Conservation (phyloP, 179 eudicot genomes). For the Monotropa hypopitys region DNA sequence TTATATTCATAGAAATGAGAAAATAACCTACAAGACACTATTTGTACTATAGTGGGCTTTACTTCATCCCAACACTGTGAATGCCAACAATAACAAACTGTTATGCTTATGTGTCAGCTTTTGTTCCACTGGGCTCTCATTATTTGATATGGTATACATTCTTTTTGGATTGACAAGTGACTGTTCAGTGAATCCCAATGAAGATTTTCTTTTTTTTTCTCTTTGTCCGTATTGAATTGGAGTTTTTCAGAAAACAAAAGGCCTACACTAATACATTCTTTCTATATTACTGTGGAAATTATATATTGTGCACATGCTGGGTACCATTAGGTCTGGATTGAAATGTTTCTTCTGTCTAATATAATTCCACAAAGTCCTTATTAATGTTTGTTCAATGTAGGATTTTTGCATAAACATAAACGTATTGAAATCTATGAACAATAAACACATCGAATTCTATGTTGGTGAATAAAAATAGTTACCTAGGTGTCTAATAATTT, state of each 20-base stretch:
- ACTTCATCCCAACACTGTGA: neutral
- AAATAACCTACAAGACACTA: neutral
- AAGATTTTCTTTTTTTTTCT: neutral
- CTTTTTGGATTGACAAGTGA: neutral
- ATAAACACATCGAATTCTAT: too few species aligned
- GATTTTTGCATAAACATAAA: too few species aligned
- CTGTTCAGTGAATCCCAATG: neutral
- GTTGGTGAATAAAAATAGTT: too few species aligned
- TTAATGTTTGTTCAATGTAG: too few species aligned
- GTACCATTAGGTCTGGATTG: too few species aligned
- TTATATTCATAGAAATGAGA: neutral
- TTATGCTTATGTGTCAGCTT: conserved; percentile 2
- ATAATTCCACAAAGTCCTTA: too few species aligned
- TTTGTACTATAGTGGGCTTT: neutral
- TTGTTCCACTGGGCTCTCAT: neutral
- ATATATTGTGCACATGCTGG: too few species aligned
- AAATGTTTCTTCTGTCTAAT: too few species aligned
- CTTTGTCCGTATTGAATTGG: conserved; percentile 1
- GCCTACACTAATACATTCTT: neutral
- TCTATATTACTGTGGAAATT: neutral
- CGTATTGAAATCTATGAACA: too few species aligned
- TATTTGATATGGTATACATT: neutral
- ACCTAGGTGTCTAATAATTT: too few species aligned
- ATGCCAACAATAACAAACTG: conserved; percentile 4
- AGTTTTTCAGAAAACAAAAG: neutral